Evolutionary conservation across 1,139 yeast species (phyloP).

Genomic region (Meyerozyma carpophila): DNA sequence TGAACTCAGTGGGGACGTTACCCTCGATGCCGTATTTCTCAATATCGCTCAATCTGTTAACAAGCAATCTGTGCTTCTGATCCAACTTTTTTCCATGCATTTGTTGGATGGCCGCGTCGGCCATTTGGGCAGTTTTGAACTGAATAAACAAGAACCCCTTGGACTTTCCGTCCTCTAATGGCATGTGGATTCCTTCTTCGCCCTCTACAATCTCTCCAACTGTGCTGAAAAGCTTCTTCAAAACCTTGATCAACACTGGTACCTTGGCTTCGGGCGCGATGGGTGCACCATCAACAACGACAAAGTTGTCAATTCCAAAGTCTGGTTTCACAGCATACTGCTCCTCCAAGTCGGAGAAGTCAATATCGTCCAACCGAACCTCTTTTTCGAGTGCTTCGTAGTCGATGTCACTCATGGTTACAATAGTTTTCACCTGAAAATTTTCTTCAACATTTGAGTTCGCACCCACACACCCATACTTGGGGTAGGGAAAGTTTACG

Average conservation of each 20-base stretch:
- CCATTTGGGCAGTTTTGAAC: conserved; percentile 62
- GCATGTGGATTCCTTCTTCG: conserved; percentile 72
- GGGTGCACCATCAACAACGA: conserved; percentile 94
- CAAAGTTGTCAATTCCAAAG: conserved; percentile 67
- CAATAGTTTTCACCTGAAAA: not conserved
- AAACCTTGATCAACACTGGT: conserved; percentile 77
- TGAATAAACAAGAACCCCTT: conserved; percentile 88
- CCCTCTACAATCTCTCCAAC: conserved; percentile 66
- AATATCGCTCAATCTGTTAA: conserved; percentile 79
- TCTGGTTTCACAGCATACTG: conserved; percentile 60
- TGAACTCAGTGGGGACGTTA: conserved; percentile 56
- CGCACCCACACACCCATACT: not conserved
- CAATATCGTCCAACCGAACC: conserved; percentile 55
- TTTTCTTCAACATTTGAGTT: not conserved
- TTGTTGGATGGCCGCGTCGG: conserved; percentile 72
- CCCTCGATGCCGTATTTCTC: conserved; percentile 76
- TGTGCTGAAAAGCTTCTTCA: conserved; percentile 69
- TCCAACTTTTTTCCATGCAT: conserved; percentile 89
- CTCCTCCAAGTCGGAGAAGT: conserved; percentile 82
- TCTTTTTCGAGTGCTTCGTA: conserved; percentile 42
- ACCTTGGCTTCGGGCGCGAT: conserved; percentile 88
- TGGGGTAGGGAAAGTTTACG: not conserved
- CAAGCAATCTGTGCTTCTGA: conserved; percentile 82
- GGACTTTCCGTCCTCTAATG: conserved; percentile 73
- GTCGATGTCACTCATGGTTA: conserved; percentile 1